Base-by-base conservation (phyloP, 768 basidiomycete species). In the Xanthoconium purpureum region DNA sequence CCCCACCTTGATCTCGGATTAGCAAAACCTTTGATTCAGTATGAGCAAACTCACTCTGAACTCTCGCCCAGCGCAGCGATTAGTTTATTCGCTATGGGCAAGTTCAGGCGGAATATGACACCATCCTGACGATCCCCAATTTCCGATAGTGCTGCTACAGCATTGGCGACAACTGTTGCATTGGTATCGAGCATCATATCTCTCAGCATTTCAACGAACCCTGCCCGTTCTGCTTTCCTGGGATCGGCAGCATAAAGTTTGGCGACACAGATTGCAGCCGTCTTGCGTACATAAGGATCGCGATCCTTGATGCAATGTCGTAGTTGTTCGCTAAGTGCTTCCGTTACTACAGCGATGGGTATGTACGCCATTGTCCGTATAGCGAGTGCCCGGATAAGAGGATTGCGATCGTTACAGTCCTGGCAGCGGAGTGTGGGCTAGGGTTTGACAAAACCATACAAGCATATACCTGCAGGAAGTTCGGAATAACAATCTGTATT, bases 301-400 rank as follows among this genome's bases (percentile, higher is more conserved):
- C 86, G 80, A 71, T 99, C 97, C 66, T 93, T 91, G 42, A 98
- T 78, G 59, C 89, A 91, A 71, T 97, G 94, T 57, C 93, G 84
- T 32, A 99, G 77, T 50, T 94, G 96, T 55, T 98, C 97, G 40
- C 86, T 78, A 37, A 99, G 79, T 1, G 91, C 83, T 54, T 91
- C 88, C 13, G 88, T 87, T 58, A 98, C 92, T 48, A 86, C 79
- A 10, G 94, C 89, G 24, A 97, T 88, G 36, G 94, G 93, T 64
- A 99, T 98, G 68, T 97, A 98, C 8, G 97, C 96, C 96, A 99
- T 98, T 13, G 97, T 99, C 42, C 97, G 91, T 65, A 99, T 95
- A 18, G 97, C 94, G 45, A 99, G 79, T 15, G 96, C 97, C 36
- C 97, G 90, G 55, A 99, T 94, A 47, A 99, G 86, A 12, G 97